phyloP scores from a whole-genome alignment of 371 early-diverging fungal species.

The Rhizopus stolonifer region DNA sequence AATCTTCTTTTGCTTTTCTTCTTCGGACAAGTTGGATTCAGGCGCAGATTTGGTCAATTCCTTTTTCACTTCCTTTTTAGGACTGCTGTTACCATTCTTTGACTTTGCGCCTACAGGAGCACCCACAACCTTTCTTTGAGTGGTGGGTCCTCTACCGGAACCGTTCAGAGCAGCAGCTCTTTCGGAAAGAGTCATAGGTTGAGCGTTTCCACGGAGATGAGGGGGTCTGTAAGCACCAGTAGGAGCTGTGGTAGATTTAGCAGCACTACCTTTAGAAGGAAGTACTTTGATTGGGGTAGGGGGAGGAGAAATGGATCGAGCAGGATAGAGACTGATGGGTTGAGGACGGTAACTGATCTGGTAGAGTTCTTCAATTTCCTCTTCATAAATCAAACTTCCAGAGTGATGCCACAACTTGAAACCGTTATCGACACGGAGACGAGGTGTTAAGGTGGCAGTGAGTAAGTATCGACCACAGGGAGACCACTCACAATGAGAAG shows the following conservation, averaged over 20 bases:
- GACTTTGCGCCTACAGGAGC: conserved; percentile 22
- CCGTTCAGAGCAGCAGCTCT: conserved; percentile 35
- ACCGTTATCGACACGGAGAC: conserved; percentile 97
- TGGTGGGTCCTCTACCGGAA: conserved; percentile 27
- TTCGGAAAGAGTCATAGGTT: conserved; percentile 46
- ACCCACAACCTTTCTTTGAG: conserved; percentile 37
- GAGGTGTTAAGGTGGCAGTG: conserved; percentile 89
- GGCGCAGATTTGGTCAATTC: background rate
- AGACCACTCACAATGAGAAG: conserved; percentile 87
- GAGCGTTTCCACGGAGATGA: conserved; percentile 63
- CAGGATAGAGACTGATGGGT: conserved; percentile 65
- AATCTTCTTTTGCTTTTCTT: conserved; percentile 81
- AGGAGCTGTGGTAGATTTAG: conserved; percentile 41
- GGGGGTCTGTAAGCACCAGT: conserved; percentile 81
- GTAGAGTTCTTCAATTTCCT: conserved; percentile 82
- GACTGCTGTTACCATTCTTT: conserved; percentile 13
- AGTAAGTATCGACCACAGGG: conserved; percentile 91
- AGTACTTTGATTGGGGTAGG: conserved; percentile 50
- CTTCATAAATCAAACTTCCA: conserved; percentile 80
- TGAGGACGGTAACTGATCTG: conserved; percentile 80
- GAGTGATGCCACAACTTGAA: conserved; percentile 94
- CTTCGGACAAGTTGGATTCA: conserved; percentile 21
- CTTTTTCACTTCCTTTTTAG: conserved; percentile 14
- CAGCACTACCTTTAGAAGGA: conserved; percentile 28
- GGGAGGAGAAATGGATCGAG: conserved; percentile 66